Evolutionary conservation across 352 stramenopile species (phyloP), one percentile per base, ranked within the genome.

Genomic region (Poterioochromonas sp.): DNA sequence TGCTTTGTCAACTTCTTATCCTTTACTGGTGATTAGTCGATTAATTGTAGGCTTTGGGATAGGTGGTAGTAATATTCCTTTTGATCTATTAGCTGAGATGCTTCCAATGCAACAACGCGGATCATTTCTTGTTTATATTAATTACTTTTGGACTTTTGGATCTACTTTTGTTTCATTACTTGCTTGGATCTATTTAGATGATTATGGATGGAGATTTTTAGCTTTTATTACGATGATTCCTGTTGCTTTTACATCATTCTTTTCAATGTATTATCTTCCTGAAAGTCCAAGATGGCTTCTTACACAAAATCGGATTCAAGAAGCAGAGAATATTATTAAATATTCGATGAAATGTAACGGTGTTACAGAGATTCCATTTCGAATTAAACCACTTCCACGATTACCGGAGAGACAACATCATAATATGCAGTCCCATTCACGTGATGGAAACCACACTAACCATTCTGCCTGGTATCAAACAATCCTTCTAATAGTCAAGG

Each of bases 31-130:
- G 39, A 35, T 79, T 0, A 73, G 79, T 53, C 63, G 81, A 20
- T 29, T 79, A 26, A 8, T 83, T 40, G 73, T 80, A 22, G 80
- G 80, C 0, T 83, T 83, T 54, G 80, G 80, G 5, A 53, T 83
- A 39, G 76, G 70, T 12, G 76, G 76, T 29, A 32, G 3, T 3
- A 35, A 29, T 35, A 37, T 74, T 26, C 39, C 65, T 39, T 74
- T 74, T 37, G 65, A 74, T 54, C 29, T 74, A 11, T 74, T 74
- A 37, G 65, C 65, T 18, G 65, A 74, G 29, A 32, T 74, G 1
- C 3, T 54, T 26, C 65, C 65, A 1, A 35, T 34, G 3, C 22
- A 1, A 8, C 43, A 58, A 8, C 65, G 43, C 22, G 43, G 43
- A 32, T 2, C 1, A 18, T 74, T 74, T 34, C 40, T 74, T 1